These are phyloP conservation scores for Dichomitus squalens DNA, from an alignment of 1,284 basidiomycete species.

Conservation along the genomic window DNA sequence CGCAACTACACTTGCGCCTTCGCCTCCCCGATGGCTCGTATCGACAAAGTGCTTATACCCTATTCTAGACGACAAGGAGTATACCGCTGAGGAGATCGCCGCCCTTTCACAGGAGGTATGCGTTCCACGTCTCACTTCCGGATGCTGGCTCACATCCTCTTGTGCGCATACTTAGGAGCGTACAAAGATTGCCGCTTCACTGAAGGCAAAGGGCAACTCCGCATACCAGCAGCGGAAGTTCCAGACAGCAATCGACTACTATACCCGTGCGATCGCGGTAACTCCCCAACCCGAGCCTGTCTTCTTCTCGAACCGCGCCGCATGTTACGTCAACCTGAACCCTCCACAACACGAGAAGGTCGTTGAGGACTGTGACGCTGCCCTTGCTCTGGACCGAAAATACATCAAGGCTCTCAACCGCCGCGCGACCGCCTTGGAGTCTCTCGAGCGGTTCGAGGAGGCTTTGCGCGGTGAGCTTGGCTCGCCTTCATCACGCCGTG, in stretches of 20 bases:
- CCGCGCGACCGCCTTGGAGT: slow-evolving; percentile 86
- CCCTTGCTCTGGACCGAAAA: slow-evolving; percentile 81
- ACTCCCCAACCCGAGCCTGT: slow-evolving; percentile 89
- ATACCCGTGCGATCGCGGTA: slow-evolving; percentile 90
- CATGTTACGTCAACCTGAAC: slow-evolving; percentile 93
- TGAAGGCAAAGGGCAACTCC: slow-evolving; percentile 91
- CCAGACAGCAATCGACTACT: slow-evolving; percentile 77
- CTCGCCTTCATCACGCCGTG: neutral
- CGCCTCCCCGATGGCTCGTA: too few species aligned
- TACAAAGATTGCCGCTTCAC: slow-evolving; percentile 70
- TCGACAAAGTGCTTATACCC: neutral
- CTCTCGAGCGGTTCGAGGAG: slow-evolving; percentile 74
- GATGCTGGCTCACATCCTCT: neutral
- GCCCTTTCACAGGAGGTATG: slow-evolving; percentile 59
- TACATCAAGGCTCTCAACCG: slow-evolving; percentile 98
- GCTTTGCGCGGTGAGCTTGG: slow-evolving; percentile 72
- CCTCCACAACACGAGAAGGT: slow-evolving; percentile 85
- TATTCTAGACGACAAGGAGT: slow-evolving; percentile 30
- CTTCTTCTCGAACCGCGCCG: slow-evolving; percentile 97
- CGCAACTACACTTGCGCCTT: too few species aligned
- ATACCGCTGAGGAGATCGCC: slow-evolving; percentile 58
- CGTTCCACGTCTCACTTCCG: neutral
- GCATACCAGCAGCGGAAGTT: slow-evolving; percentile 86
- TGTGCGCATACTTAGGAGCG: slow-evolving; percentile 59
- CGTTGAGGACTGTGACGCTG: slow-evolving; percentile 90